Evolutionary conservation across 2,329 filamentous ascomycete genomes (phyloP).

Genomic region (Nectriaceae sp.): DNA sequence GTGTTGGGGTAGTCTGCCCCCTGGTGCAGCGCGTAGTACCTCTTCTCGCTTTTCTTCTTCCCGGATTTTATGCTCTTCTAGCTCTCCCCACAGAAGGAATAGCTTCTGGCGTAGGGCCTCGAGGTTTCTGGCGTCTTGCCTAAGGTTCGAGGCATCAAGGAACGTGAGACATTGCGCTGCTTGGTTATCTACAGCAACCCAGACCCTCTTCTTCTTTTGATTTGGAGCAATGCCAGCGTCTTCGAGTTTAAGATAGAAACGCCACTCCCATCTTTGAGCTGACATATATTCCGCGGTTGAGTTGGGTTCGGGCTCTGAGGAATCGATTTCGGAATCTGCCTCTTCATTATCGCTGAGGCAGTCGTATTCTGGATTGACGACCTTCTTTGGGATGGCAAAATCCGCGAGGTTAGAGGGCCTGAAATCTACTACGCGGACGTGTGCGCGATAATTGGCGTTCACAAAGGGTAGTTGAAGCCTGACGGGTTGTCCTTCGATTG

Average conservation of each 20-base stretch:
- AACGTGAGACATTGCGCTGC: slow-evolving; percentile 50
- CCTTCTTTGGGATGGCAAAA: slow-evolving; percentile 58
- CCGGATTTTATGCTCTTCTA: slow-evolving; percentile 69
- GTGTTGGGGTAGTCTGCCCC: slow-evolving; percentile 40
- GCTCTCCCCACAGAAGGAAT: slow-evolving; percentile 81
- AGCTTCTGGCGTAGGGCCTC: slow-evolving; percentile 65
- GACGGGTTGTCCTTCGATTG: slow-evolving; percentile 39
- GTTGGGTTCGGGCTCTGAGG: slow-evolving; percentile 26
- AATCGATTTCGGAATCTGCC: slow-evolving; percentile 20
- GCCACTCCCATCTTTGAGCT: slow-evolving; percentile 71
- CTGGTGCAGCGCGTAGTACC: slow-evolving; percentile 24
- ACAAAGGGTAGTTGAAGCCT: slow-evolving; percentile 66
- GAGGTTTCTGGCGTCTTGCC: slow-evolving; percentile 50
- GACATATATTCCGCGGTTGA: slow-evolving; percentile 24
- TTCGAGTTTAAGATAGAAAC: slow-evolving; percentile 77
- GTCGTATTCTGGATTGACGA: slow-evolving; percentile 51
- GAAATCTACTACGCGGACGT: slow-evolving; percentile 81
- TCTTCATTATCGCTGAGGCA: slow-evolving; percentile 46
- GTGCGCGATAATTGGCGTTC: slow-evolving; percentile 69
- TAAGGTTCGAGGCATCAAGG: slow-evolving; percentile 57
- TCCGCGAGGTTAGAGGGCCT: slow-evolving; percentile 69
- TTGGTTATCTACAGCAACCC: slow-evolving; percentile 66
- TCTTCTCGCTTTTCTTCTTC: slow-evolving; percentile 30
- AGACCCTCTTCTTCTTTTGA: slow-evolving; percentile 52
- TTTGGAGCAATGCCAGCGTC: slow-evolving; percentile 51